Evolutionary conservation across 345 rosid species (phyloP).

Genomic region (Alliaria petiolata): DNA sequence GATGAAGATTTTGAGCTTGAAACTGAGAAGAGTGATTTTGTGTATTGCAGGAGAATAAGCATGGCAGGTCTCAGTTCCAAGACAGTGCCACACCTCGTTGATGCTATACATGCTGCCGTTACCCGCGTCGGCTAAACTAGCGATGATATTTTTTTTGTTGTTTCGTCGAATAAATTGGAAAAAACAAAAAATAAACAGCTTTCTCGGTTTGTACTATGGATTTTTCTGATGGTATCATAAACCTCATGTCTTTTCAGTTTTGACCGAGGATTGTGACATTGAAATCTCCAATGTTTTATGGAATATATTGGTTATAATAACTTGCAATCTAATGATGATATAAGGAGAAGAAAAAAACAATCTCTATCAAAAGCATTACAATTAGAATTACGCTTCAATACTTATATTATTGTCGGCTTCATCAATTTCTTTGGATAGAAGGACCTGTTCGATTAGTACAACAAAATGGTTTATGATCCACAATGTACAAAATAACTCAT

Average conservation of each 20-base stretch:
- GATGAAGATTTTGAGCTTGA: not conserved
- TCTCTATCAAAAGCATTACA: not conserved
- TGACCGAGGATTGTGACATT: not conserved
- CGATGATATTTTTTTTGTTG: not conserved
- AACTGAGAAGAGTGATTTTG: not conserved
- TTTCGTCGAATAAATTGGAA: not conserved
- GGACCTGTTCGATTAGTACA: no score
- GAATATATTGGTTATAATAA: not conserved
- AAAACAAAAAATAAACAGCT: not conserved
- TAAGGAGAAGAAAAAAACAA: not conserved
- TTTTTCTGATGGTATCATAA: not conserved
- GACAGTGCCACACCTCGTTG: slow-evolving; percentile 63
- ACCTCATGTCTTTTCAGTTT: slow-evolving; percentile 8
- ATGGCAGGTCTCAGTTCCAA: slow-evolving; percentile 67
- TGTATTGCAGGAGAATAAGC: slow-evolving; percentile 70
- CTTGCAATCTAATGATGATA: not conserved
- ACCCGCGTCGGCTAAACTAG: slow-evolving; percentile 31
- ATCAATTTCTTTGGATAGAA: no score
- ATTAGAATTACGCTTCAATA: no score
- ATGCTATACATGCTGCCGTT: slow-evolving; percentile 71
- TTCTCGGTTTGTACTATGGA: not conserved
- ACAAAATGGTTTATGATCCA: no score
- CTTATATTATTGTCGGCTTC: no score
- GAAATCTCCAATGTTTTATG: not conserved
- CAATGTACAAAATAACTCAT: no score